Conservation (phyloP, 2,329 filamentous ascomycete genomes). For the Corniculantispora saksenae region DNA sequence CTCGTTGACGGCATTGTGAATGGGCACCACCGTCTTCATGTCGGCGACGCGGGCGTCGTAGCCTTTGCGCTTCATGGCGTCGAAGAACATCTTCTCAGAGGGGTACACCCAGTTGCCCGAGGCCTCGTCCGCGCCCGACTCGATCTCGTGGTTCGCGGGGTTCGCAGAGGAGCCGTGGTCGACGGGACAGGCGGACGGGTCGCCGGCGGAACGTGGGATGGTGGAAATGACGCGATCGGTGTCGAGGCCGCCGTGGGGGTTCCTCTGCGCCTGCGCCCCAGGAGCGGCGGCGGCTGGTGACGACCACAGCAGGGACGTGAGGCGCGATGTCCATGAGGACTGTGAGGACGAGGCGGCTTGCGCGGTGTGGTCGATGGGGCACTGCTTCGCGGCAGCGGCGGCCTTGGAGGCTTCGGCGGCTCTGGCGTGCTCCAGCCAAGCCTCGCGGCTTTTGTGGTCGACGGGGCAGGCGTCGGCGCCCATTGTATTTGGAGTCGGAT, state of each 20-base stretch:
- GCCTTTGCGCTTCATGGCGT: slow-evolving; percentile 90
- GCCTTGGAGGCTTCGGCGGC: slow-evolving; percentile 46
- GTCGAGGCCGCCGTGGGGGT: slow-evolving; percentile 48
- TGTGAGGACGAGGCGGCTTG: slow-evolving; percentile 22
- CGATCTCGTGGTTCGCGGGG: slow-evolving; percentile 74
- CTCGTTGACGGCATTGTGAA: slow-evolving; percentile 98
- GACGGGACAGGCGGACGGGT: slow-evolving; percentile 40
- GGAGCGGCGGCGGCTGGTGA: slow-evolving; percentile 30
- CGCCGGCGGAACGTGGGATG: slow-evolving; percentile 65
- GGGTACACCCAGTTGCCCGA: slow-evolving; percentile 97
- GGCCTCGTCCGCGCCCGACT: slow-evolving; percentile 68
- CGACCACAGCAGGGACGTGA: slow-evolving; percentile 45
- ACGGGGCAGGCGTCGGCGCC: slow-evolving; percentile 69
- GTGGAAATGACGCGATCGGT: slow-evolving; percentile 73
- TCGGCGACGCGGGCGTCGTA: slow-evolving; percentile 70
- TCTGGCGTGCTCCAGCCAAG: slow-evolving; percentile 75
- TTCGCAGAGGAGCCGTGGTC: slow-evolving; percentile 38
- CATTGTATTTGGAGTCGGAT: not conserved
- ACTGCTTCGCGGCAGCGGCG: slow-evolving; percentile 26
- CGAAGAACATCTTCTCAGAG: slow-evolving; percentile 96
- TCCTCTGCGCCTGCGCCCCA: slow-evolving; percentile 20
- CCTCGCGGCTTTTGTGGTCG: slow-evolving; percentile 83
- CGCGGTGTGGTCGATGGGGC: slow-evolving; percentile 37
- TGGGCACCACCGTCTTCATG: slow-evolving; percentile 91
- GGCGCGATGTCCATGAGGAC: slow-evolving; percentile 45